Conservation (phyloP, 352 stramenopile species). For the Blastocystis sp. region DNA sequence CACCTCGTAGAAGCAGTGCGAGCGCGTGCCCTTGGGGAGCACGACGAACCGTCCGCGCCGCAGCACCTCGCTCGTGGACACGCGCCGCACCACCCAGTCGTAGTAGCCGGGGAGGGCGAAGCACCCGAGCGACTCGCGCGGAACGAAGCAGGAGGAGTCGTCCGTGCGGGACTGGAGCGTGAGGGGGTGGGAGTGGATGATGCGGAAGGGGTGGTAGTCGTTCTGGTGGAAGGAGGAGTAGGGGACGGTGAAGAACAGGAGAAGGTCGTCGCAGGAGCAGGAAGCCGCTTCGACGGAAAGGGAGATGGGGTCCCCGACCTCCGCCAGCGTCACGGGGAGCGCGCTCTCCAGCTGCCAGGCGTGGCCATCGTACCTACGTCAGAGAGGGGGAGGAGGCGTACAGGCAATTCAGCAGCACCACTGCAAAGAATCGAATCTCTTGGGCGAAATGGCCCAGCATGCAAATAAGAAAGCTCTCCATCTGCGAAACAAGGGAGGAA, state of each 20-base stretch:
- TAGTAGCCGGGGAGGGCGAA: constrained; percentile 41
- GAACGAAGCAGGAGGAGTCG: neutral
- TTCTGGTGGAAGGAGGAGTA: constrained; percentile 5
- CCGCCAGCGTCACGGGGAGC: constrained; percentile 21
- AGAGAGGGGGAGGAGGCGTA: neutral
- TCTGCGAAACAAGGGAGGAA: neutral
- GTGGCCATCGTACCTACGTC: constrained; percentile 61
- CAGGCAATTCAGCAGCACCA: constrained; percentile 37
- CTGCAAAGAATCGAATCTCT: constrained; percentile 41
- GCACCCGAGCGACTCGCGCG: neutral
- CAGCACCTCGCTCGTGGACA: neutral
- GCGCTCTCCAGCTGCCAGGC: constrained; percentile 63
- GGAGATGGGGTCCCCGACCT: constrained; percentile 8
- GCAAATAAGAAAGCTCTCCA: constrained; percentile 49
- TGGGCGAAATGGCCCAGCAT: constrained; percentile 6
- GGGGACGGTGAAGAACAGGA: neutral
- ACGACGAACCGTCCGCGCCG: constrained; percentile 48
- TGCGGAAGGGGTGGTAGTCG: neutral
- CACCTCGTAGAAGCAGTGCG: constrained; percentile 53
- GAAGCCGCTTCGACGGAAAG: neutral
- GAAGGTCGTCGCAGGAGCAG: neutral
- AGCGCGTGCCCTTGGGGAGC: constrained; percentile 26
- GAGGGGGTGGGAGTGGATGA: neutral
- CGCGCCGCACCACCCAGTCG: constrained; percentile 27
- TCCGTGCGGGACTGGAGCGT: neutral